Percentiles rank a stretch among this genome's conserved stretches.
These are phyloP conservation scores for grape (Vitis vinifera) DNA, from an alignment of 164 flowering plant genomes.

Conservation along the genomic window DNA sequence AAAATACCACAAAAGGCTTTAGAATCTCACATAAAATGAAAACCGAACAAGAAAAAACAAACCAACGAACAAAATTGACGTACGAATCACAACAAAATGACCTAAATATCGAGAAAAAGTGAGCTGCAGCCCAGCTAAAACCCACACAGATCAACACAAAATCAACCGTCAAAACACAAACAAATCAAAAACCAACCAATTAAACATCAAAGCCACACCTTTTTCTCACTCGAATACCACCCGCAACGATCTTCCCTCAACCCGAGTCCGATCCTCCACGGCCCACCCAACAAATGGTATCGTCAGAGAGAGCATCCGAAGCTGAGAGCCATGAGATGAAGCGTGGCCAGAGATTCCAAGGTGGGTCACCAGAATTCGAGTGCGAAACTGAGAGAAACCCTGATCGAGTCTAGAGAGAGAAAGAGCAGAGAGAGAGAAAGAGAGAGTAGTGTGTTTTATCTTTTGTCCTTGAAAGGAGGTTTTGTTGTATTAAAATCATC, in stretches of 20 bases:
- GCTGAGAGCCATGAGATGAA: slow-evolving; percentile 1
- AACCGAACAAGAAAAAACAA: slow-evolving; percentile 5
- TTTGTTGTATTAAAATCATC: slow-evolving; percentile 22
- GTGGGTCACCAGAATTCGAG: slow-evolving; percentile 25
- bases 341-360: slow-evolving; percentile 11
- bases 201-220: slow-evolving; percentile 8
- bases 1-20: background rate
- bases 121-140: slow-evolving; percentile 15
- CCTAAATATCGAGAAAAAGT: slow-evolving; percentile 1
- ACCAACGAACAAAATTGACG: slow-evolving; percentile 8
- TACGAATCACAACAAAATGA: slow-evolving; percentile 18
- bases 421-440: slow-evolving; percentile 27
- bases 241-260: background rate
- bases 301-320: slow-evolving; percentile 16
- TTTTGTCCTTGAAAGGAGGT: slow-evolving; percentile 27
- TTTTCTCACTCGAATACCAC: background rate
- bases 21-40: slow-evolving; percentile 3
- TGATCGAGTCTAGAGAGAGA: slow-evolving; percentile 27
- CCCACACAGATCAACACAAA: slow-evolving; percentile 1
- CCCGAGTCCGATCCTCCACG: slow-evolving; percentile 18
- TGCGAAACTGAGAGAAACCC: slow-evolving; percentile 47
- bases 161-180: background rate
- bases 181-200: background rate
- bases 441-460: slow-evolving; percentile 20
- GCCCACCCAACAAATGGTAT: slow-evolving; percentile 11